These are phyloP conservation scores for Cladosporium sp. DNA, from an alignment of 2,329 filamentous ascomycete species.

Conservation along the genomic window DNA sequence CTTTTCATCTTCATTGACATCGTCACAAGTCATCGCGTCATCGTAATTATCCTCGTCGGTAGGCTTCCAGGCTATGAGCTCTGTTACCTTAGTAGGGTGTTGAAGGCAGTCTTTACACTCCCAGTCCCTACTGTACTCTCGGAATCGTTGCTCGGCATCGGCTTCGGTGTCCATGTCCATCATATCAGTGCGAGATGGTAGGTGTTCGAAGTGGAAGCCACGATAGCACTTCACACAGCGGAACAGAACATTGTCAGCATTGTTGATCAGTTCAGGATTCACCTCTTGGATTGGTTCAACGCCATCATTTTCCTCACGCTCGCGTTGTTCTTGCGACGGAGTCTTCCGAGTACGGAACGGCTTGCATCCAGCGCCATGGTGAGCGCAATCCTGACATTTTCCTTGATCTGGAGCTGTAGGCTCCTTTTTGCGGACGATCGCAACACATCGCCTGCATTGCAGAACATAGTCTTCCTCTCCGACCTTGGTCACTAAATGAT, in stretches of 20 bases:
- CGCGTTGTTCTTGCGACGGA: constrained; percentile 74
- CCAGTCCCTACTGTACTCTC: constrained; percentile 72
- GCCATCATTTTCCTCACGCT: constrained; percentile 71
- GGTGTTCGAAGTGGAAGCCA: constrained; percentile 78
- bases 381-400: constrained; percentile 66
- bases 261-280: constrained; percentile 64
- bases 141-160: constrained; percentile 58
- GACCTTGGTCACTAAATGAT: constrained; percentile 89
- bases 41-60: constrained; percentile 53
- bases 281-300: constrained; percentile 70
- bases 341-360: constrained; percentile 72
- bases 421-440: constrained; percentile 65
- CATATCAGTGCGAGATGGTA: constrained; percentile 53
- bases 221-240: constrained; percentile 74
- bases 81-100: constrained; percentile 62
- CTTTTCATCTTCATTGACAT: constrained; percentile 70
- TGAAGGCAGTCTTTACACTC: constrained; percentile 73
- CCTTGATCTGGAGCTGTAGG: constrained; percentile 63
- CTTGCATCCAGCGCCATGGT: constrained; percentile 63
- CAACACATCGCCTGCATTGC: constrained; percentile 84
- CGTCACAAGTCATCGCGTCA: constrained; percentile 49
- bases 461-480: constrained; percentile 73
- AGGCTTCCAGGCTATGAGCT: constrained; percentile 86
- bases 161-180: constrained; percentile 45
- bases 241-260: constrained; percentile 71